Percentiles rank a stretch among this genome's conserved stretches.
phyloP scores from a whole-genome alignment of 2,329 filamentous ascomycete species.

The Cladosporium cucumerinum region DNA sequence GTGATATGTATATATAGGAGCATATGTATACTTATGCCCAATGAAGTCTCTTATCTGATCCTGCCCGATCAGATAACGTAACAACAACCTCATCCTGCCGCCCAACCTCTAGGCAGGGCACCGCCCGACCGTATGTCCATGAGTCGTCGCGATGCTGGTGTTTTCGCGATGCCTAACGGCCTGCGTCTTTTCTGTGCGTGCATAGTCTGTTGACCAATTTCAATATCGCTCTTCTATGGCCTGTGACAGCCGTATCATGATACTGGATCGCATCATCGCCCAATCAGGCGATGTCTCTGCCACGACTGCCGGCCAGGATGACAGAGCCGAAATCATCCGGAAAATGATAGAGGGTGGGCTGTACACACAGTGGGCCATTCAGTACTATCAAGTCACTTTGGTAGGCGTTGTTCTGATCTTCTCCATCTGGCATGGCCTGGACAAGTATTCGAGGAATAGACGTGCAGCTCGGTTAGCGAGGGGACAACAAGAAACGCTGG shows the following conservation, averaged over 20 bases:
- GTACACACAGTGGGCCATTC: slow-evolving; percentile 34
- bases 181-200: neutral
- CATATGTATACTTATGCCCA: neutral
- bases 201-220: neutral
- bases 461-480: slow-evolving; percentile 13
- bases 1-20: neutral
- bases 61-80: slow-evolving; percentile 8
- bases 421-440: slow-evolving; percentile 38
- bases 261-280: slow-evolving; percentile 11
- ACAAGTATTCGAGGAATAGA: slow-evolving; percentile 24
- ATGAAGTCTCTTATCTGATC: neutral
- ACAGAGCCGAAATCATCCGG: neutral
- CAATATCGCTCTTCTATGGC: neutral
- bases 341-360: neutral
- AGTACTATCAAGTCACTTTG: slow-evolving; percentile 41
- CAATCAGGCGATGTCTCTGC: slow-evolving; percentile 6
- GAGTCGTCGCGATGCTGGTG: neutral
- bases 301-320: neutral
- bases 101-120: neutral
- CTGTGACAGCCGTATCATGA: neutral
- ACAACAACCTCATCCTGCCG: neutral
- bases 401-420: slow-evolving; percentile 37
- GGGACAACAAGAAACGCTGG: neutral
- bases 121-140: neutral
- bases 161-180: neutral